phyloP scores from a whole-genome alignment of 257 asterid genomes.

The Solanum infundibuliforme region DNA sequence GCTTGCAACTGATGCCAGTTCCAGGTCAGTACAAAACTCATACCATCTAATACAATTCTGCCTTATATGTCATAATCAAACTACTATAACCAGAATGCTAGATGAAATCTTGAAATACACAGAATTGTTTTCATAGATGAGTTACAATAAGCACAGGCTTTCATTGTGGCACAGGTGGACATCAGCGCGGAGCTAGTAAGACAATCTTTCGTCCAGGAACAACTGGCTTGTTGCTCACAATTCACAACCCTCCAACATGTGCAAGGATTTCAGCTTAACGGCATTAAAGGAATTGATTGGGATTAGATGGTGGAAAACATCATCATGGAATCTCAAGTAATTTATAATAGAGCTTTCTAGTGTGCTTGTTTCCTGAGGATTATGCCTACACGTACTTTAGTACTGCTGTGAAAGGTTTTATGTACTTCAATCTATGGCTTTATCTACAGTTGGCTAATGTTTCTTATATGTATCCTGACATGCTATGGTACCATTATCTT shows the following conservation, averaged over 20 bases:
- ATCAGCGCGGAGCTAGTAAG: background rate
- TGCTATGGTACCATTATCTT: background rate
- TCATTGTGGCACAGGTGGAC: background rate
- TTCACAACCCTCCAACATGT: background rate
- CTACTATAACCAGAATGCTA: background rate
- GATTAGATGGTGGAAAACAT: background rate
- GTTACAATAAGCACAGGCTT: background rate
- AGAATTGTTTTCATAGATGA: background rate
- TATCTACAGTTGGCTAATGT: background rate
- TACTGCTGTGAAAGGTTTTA: background rate
- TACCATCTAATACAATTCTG: background rate
- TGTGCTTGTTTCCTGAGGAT: background rate
- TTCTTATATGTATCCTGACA: background rate
- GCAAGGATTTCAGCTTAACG: background rate
- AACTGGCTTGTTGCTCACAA: background rate
- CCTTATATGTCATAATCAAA: background rate
- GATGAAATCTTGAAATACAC: background rate
- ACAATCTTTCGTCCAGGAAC: background rate
- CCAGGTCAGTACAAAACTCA: conserved; percentile 16
- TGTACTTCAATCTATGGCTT: background rate
- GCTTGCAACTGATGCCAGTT: conserved; percentile 50
- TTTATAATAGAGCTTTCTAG: background rate
- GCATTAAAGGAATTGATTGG: background rate
- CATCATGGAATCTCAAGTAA: background rate
- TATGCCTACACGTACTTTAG: background rate